These are phyloP conservation scores for Paracamarosporium sp. DNA, from an alignment of 2,329 filamentous ascomycete species.

Conservation along the genomic window DNA sequence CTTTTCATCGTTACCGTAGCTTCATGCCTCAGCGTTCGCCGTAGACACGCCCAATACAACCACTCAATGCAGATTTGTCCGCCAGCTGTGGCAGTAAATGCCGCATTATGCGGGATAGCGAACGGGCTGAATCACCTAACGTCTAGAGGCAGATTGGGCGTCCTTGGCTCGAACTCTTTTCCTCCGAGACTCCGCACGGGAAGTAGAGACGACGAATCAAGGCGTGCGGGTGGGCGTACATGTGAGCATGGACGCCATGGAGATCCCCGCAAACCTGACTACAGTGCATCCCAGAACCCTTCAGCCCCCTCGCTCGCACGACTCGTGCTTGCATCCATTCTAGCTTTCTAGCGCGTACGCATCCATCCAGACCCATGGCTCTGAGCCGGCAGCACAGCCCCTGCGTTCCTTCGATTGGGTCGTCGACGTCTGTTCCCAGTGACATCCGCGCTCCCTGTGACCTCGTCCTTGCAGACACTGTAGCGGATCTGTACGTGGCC, in stretches of 20 bases:
- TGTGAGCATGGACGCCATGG: background rate
- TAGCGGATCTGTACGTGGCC: no score
- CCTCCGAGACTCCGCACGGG: slow-evolving; percentile 17
- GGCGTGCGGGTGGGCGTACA: background rate
- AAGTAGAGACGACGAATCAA: slow-evolving; percentile 31
- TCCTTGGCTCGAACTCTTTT: slow-evolving; percentile 13
- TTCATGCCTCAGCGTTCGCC: background rate
- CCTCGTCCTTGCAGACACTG: background rate
- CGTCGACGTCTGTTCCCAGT: slow-evolving; percentile 7
- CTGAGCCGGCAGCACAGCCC: slow-evolving; percentile 5
- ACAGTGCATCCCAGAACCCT: slow-evolving; percentile 3
- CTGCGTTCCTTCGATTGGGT: slow-evolving; percentile 6
- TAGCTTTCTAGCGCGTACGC: background rate
- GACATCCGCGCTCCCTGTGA: slow-evolving; percentile 16
- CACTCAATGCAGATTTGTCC: background rate
- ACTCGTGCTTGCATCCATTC: slow-evolving; percentile 13
- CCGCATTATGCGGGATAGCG: slow-evolving; percentile 1
- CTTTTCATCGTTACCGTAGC: background rate
- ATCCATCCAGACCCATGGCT: slow-evolving; percentile 20
- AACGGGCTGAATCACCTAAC: slow-evolving; percentile 1
- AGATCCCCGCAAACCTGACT: slow-evolving; percentile 13
- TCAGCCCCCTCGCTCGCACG: slow-evolving; percentile 1
- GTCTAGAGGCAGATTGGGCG: slow-evolving; percentile 1
- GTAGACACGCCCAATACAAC: background rate
- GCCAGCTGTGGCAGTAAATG: background rate